Evolutionary conservation across 129 eudicot genomes (phyloP), one percentile per base, ranked within the genome.

Genomic region (Silybum marianum): DNA sequence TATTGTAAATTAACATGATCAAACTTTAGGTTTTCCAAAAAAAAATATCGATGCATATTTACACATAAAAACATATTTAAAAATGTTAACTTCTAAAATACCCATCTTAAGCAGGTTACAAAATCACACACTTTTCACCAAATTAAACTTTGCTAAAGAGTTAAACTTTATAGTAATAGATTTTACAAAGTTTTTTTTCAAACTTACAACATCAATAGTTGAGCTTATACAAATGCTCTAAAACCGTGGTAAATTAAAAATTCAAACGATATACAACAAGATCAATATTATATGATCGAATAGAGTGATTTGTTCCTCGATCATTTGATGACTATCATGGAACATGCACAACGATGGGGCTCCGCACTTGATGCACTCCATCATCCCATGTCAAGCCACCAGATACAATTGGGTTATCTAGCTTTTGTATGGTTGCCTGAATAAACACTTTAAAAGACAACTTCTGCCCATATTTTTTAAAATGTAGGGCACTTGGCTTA

Each of bases 341-440:
- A 39, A 76, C 82, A 71, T 76, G 65, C 10, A 83, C 78, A 54
- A 83, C 82, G 62, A 83, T 76, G 30, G 85, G 85, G 77, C 81
- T 83, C 24, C 82, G 71, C 5, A 83, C 86, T 39, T 76, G 34
- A 71, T 83, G 86, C 18, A 75, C 85, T 12, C 73, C 85, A 75
- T 82, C 81, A n/a, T 51, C 70, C 85, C 85, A 82, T 13, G 28
- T 69, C 72, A 83, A 58, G 24, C 51, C 40, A 38, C 67, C 72
- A 0, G 86, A 83, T 48, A 51, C 9, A 63, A 83, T 71, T n/a
- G 86, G 65, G 7, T 23, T 36, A 18, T 76, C 82, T 26, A 30
- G 18, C n/a, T 0, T 7, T 26, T 9, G 8, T 23, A 83, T 36
- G 13, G 12, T 40, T 39, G 42, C 77, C 26, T 22, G 36, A 14